Percentiles rank a stretch among this genome's conserved stretches.
phyloP scores from a whole-genome alignment of 805 yeast species.

The Lachancea dasiensis region DNA sequence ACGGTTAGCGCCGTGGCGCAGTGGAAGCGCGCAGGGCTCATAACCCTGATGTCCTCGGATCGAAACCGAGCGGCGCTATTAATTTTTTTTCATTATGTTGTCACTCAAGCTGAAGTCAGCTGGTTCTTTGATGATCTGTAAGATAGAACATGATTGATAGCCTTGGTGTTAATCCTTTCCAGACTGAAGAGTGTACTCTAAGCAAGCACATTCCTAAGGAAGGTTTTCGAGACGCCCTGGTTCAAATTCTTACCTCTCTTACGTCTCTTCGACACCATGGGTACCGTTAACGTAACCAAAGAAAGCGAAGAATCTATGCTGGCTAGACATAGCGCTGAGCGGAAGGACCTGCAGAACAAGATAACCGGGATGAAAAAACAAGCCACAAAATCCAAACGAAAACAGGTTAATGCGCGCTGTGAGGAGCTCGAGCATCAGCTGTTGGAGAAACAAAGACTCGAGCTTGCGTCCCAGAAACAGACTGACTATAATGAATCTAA shows the following conservation, averaged over 20 bases:
- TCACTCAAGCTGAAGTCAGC: background rate
- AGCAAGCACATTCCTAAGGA: too few relatives aligned
- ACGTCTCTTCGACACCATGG: too few relatives aligned
- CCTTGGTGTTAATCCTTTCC: too few relatives aligned
- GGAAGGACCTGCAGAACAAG: conserved; percentile 56
- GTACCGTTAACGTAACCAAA: background rate
- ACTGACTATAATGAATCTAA: conserved; percentile 2
- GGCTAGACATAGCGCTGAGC: conserved; percentile 60
- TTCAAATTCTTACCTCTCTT: too few relatives aligned
- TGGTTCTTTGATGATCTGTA: background rate
- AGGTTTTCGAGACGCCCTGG: too few relatives aligned
- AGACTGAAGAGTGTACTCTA: too few relatives aligned
- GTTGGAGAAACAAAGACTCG: conserved; percentile 48
- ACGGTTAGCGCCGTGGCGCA: conserved; percentile 85
- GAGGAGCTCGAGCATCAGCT: conserved; percentile 52
- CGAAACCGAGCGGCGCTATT: conserved; percentile 90
- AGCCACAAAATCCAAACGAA: conserved; percentile 73
- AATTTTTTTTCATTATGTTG: background rate
- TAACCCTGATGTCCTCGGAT: conserved; percentile 97
- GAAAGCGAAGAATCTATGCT: conserved; percentile 22
- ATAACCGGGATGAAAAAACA: conserved; percentile 76
- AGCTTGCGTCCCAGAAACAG: conserved; percentile 33
- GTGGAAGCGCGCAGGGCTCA: conserved; percentile 99
- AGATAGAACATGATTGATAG: too few relatives aligned
- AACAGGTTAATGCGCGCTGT: conserved; percentile 56